These are phyloP conservation scores for Rosa multiflora DNA, from an alignment of 306 rosid genomes.

Conservation along the genomic window DNA sequence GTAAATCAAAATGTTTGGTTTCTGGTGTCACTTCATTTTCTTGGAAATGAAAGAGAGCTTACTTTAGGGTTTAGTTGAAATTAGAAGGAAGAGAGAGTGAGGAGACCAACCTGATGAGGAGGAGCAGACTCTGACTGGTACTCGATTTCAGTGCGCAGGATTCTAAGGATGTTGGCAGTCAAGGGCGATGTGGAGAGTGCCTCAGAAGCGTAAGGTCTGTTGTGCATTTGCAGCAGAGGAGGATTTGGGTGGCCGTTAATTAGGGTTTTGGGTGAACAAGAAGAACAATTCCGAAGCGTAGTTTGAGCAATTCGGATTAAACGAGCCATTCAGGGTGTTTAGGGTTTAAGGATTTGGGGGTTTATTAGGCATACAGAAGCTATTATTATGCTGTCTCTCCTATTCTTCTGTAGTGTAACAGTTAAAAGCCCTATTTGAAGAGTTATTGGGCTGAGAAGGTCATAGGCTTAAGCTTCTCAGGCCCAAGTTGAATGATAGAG, in stretches of 20 bases:
- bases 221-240: conserved; percentile 13
- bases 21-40: conserved; percentile 5
- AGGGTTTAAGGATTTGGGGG: conserved; percentile 31
- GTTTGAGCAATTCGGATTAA: conserved; percentile 43
- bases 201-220: conserved; percentile 33
- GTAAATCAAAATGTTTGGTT: neutral
- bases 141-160: conserved; percentile 61
- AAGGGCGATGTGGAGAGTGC: conserved; percentile 55
- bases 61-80: neutral
- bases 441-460: neutral
- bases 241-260: conserved; percentile 15
- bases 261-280: conserved; percentile 10
- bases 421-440: neutral
- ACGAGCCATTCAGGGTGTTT: conserved; percentile 37
- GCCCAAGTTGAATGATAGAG: neutral
- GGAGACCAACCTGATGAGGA: conserved; percentile 57
- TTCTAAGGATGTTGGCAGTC: conserved; percentile 61
- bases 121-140: conserved; percentile 62
- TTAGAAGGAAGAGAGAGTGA: neutral
- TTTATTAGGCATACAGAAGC: neutral
- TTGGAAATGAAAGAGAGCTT: neutral
- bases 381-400: neutral
- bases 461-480: neutral
- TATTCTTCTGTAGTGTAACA: neutral
- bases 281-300: conserved; percentile 14